Evolutionary conservation across 139 green algal species (phyloP).

Genomic region (Cymbomonas tetramitiformis): DNA sequence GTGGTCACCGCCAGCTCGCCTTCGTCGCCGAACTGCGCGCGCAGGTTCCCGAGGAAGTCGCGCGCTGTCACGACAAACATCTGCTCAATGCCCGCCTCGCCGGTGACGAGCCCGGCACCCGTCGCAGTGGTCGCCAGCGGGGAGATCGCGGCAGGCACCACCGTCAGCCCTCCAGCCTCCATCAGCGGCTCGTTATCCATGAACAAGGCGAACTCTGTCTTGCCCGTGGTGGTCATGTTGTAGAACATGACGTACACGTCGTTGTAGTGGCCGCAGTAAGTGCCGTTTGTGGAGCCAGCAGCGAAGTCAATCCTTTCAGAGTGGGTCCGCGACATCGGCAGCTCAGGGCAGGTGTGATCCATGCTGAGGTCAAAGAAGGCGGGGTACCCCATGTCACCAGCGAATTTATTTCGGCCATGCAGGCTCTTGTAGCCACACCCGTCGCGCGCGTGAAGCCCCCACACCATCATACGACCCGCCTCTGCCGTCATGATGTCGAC

Average conservation of each 20-base stretch:
- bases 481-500: too few species aligned
- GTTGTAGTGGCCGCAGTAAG: not conserved
- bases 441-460: not conserved
- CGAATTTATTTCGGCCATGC: not conserved
- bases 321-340: not conserved
- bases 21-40: not conserved
- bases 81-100: not conserved
- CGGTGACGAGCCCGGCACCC: not conserved
- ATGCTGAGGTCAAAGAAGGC: too few species aligned
- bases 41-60: not conserved
- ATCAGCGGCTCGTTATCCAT: not conserved
- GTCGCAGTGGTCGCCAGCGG: not conserved
- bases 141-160: not conserved
- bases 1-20: not conserved
- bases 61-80: not conserved
- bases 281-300: not conserved
- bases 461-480: too few species aligned
- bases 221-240: not conserved
- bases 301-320: not conserved
- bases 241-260: not conserved
- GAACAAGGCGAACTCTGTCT: not conserved
- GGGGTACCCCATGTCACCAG: not conserved
- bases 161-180: not conserved
- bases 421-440: constrained; percentile 12
- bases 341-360: not conserved